Conservation (phyloP, 768 basidiomycete species). For the Termitomyces sp. region DNA sequence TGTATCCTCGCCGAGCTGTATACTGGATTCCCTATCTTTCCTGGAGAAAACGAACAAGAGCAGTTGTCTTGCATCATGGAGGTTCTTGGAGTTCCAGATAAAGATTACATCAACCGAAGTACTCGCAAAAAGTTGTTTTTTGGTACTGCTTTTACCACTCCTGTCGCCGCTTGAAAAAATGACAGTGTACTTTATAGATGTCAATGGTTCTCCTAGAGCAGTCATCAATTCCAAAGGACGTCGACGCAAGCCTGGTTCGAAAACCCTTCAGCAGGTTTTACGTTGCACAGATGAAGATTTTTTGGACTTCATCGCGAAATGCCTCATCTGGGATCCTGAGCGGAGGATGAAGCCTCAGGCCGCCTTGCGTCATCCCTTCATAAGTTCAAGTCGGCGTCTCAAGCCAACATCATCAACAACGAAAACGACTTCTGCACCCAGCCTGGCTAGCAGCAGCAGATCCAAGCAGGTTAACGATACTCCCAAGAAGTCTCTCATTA, state of each 20-base stretch:
- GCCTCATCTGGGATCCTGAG: conserved; percentile 98
- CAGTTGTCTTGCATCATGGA: conserved; percentile 99
- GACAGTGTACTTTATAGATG: conserved; percentile 45
- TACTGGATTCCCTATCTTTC: conserved; percentile 98
- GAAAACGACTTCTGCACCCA: conserved; percentile 54
- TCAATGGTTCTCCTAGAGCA: conserved; percentile 87
- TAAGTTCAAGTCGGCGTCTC: conserved; percentile 57
- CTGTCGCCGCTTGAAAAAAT: background rate
- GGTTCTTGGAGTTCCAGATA: conserved; percentile 92
- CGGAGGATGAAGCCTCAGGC: conserved; percentile 90
- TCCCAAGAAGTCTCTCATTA: conserved; percentile 86
- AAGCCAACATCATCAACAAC: conserved; percentile 43
- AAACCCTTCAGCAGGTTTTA: conserved; percentile 83
- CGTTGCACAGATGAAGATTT: conserved; percentile 93
- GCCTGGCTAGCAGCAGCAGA: conserved; percentile 44
- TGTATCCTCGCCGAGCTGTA: conserved; percentile 97
- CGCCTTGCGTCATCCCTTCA: conserved; percentile 88
- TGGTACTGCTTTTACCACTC: conserved; percentile 44
- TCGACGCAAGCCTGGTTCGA: conserved; percentile 84
- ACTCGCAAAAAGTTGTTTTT: conserved; percentile 95
- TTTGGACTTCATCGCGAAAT: conserved; percentile 94
- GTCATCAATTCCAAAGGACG: conserved; percentile 97
- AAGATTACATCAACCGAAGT: conserved; percentile 90
- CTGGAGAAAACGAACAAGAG: conserved; percentile 98
- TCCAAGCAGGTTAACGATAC: conserved; percentile 56